Percentiles rank a stretch among this genome's conserved stretches.
These are phyloP conservation scores for Adansonia digitata DNA, from an alignment of 345 rosid species.

Conservation along the genomic window DNA sequence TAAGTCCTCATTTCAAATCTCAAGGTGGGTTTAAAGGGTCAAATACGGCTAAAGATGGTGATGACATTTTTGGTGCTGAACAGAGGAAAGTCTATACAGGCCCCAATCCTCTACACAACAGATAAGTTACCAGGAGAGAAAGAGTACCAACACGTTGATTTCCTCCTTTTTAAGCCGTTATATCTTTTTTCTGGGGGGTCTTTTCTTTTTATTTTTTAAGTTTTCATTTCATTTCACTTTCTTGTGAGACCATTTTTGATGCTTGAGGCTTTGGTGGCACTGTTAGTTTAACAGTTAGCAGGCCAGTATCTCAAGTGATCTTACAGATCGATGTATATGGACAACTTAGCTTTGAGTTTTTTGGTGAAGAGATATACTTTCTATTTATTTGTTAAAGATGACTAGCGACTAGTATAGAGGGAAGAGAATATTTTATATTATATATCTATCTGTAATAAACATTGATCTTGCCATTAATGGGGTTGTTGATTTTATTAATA, in stretches of 20 bases:
- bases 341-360: conserved; percentile 2
- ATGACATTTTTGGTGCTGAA: conserved; percentile 33
- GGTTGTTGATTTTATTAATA: conserved; percentile 12
- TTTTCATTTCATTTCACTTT: background rate
- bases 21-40: conserved; percentile 14
- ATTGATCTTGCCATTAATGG: conserved; percentile 9
- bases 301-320: background rate
- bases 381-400: background rate
- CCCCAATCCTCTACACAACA: conserved; percentile 64
- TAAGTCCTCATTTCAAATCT: background rate
- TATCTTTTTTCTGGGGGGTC: background rate
- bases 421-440: background rate
- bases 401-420: background rate
- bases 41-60: conserved; percentile 18
- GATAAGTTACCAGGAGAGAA: conserved; percentile 20
- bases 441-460: background rate
- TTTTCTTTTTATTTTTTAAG: background rate
- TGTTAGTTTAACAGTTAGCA: background rate
- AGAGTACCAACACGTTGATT: background rate
- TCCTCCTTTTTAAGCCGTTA: background rate
- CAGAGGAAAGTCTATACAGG: conserved; percentile 58
- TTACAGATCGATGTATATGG: conserved; percentile 7
- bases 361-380: background rate
- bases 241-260: background rate
- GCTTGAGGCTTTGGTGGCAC: background rate